A percentile compares a stretch with the other conserved stretches of the same genome.
Conservation (phyloP, 345 rosid species). For the Mallotus nudiflorus region DNA sequence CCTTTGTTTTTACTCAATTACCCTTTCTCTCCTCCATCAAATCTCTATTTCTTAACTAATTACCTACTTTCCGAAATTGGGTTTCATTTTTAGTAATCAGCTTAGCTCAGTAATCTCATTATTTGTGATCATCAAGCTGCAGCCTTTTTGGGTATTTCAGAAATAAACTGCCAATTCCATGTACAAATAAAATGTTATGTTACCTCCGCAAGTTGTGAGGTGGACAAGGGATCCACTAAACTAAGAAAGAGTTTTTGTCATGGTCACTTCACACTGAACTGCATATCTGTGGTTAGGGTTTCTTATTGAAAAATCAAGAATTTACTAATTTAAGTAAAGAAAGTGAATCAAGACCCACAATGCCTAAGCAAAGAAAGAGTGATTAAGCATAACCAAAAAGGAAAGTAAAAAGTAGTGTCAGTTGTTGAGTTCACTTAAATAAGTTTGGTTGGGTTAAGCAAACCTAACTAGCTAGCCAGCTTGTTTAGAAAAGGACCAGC, state of each 20-base stretch:
- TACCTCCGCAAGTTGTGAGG: too few species aligned
- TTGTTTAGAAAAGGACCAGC: constrained; percentile 19
- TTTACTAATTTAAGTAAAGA: background rate
- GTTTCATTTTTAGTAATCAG: too few species aligned
- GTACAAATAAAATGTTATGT: too few species aligned
- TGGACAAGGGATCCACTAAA: too few species aligned
- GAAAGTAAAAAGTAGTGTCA: background rate
- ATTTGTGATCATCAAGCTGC: too few species aligned
- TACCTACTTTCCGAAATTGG: too few species aligned
- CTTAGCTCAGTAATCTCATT: too few species aligned
- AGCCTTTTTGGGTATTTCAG: too few species aligned
- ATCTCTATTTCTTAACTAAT: background rate
- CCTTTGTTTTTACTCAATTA: background rate
- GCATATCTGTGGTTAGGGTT: background rate
- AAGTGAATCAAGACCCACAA: background rate
- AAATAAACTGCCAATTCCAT: background rate
- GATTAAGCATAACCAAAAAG: background rate
- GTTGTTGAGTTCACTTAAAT: background rate
- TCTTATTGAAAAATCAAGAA: background rate
- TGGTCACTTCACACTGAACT: too few species aligned
- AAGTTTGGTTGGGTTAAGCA: background rate
- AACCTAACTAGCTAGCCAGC: too few species aligned
- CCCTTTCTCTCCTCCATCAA: background rate
- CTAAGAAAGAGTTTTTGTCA: too few species aligned
- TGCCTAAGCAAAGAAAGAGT: constrained; percentile 2